A percentile compares a stretch with the other conserved stretches of the same genome.
phyloP scores from a whole-genome alignment of 306 rosid genomes.

The Cicer pinnatifidum region DNA sequence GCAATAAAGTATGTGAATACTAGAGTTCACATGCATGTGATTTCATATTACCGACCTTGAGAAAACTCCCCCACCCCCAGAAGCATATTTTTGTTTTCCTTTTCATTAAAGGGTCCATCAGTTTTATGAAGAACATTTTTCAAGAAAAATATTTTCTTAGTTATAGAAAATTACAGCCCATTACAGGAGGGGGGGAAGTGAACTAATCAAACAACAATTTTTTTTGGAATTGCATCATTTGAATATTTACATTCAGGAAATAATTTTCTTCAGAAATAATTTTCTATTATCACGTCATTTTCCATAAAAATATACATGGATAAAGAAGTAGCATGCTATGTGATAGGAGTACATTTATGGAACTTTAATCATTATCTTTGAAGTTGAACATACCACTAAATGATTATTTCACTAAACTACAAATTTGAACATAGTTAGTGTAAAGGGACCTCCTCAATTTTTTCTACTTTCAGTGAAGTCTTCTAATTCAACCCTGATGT shows the following conservation, averaged over 20 bases:
- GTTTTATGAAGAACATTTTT: background rate
- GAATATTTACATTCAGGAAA: too few species aligned
- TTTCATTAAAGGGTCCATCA: background rate
- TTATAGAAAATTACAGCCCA: too few species aligned
- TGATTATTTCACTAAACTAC: constrained; percentile 15
- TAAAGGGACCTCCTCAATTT: background rate
- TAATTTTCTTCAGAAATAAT: too few species aligned
- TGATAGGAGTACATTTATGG: background rate
- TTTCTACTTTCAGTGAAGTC: constrained; percentile 10
- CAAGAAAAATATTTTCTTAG: background rate
- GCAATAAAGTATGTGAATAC: constrained; percentile 27
- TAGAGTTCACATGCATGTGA: constrained; percentile 25
- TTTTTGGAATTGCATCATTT: too few species aligned
- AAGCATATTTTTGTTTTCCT: background rate
- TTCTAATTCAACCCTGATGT: constrained; percentile 8
- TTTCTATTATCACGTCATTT: too few species aligned
- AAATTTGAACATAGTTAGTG: background rate
- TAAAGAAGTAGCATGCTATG: too few species aligned
- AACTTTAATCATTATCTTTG: constrained; percentile 19
- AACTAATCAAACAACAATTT: too few species aligned
- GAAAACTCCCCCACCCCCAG: background rate
- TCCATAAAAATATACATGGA: too few species aligned
- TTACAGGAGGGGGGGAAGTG: too few species aligned
- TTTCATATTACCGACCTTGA: constrained; percentile 10
- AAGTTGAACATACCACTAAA: background rate